These are phyloP conservation scores for Parafenestella ontariensis DNA, from an alignment of 2,329 filamentous ascomycete genomes.

Conservation along the genomic window DNA sequence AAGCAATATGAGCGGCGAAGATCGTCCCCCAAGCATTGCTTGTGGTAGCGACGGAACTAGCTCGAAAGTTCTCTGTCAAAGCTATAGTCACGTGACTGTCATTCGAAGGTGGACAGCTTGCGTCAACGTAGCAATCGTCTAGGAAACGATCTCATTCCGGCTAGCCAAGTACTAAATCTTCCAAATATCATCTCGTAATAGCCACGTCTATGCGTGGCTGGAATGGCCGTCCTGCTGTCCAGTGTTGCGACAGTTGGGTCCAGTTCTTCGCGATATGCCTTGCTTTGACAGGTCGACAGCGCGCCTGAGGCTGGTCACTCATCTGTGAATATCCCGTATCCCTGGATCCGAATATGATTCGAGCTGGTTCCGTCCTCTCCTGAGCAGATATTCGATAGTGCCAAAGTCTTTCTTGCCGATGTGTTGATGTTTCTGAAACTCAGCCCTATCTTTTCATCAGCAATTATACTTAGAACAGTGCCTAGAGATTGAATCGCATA, in stretches of 20 bases:
- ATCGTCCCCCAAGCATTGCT: neutral
- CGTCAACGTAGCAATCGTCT: neutral
- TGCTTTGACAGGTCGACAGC: neutral
- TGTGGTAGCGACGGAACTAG: neutral
- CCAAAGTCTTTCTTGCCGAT: slow-evolving; percentile 85
- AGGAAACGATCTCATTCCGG: neutral
- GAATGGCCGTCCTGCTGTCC: neutral
- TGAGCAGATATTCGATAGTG: slow-evolving; percentile 82
- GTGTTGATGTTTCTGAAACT: slow-evolving; percentile 75
- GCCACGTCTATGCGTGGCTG: neutral
- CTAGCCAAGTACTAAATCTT: neutral
- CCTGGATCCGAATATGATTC: slow-evolving; percentile 81
- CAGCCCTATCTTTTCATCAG: slow-evolving; percentile 59
- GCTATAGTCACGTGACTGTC: slow-evolving; percentile 20
- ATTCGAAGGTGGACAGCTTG: neutral
- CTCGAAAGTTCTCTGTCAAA: neutral
- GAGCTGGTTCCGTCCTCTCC: slow-evolving; percentile 81
- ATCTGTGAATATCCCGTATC: slow-evolving; percentile 68
- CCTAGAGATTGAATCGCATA: slow-evolving; percentile 37
- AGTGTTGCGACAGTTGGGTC: neutral
- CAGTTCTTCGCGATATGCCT: neutral
- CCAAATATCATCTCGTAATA: neutral
- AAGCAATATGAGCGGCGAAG: neutral
- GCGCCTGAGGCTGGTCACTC: neutral
- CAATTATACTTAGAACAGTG: neutral